Evolutionary conservation across 495 filamentous ascomycete genomes (phyloP), one percentile per base, ranked within the genome.

Genomic region (Viridothelium virens): DNA sequence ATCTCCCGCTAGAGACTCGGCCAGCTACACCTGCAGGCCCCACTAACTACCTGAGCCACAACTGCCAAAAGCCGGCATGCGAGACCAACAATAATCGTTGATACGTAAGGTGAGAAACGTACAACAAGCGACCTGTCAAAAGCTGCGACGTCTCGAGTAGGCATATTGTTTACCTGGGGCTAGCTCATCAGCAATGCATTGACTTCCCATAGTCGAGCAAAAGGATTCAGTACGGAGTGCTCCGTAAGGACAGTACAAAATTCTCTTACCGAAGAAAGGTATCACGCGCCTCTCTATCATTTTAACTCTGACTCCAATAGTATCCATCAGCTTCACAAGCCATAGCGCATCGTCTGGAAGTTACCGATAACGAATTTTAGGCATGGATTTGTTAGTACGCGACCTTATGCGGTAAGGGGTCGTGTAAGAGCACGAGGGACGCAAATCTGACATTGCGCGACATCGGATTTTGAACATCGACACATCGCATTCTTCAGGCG

Each of bases 391-490:
- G 41, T 44, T 44, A 14, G 41, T 44, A 44, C 41, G 11, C 3
- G 18, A 9, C 2, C 31, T 2, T 18, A 36, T 7, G 53, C 7
- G 53, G 25, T 3, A 9, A 34, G 18, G 18, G 1, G 14, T 7
- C 33, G n/a, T 3, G 31, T 14, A 34, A 14, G 53, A 59, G 31
- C 25, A 36, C 25, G 25, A 36, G 53, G 31, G 53, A 59, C 36
- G 53, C 25, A 31, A 59, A 59, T 59, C 53, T 33, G 25, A 36
- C 6, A 59, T 34, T 59, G 53, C 53, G 53, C 18, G 53, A 59
- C 53, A 59, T 59, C 53, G 53, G 53, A 33, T 59, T 59, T 59
- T 59, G 53, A 6, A 10, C 53, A 59, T 59, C 11, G 53, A 36
- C 31, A 59, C 31, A 59, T 59, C 25, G 53, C 53, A 59, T 59